Percentiles rank a stretch among this genome's conserved stretches.
Evolutionary conservation across 257 asterid genomes (phyloP).

Genomic region (Salvia hispanica): DNA sequence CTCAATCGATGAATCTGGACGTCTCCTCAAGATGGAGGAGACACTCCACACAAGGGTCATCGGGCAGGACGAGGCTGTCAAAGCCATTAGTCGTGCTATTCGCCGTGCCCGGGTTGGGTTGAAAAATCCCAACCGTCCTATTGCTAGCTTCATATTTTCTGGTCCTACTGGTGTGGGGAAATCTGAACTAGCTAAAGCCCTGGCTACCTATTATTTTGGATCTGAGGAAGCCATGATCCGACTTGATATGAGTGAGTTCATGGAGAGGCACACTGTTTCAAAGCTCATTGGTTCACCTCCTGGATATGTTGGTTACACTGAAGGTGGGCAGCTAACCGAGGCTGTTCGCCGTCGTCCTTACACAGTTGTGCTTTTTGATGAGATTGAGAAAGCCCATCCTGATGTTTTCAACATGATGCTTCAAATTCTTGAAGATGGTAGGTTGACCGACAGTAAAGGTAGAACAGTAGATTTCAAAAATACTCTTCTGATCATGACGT

Average conservation of each 20-base stretch:
- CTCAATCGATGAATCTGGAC: conserved; percentile 84
- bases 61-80: conserved; percentile 85
- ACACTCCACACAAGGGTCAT: conserved; percentile 74
- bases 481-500: conserved; percentile 82
- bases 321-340: conserved; percentile 86
- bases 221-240: conserved; percentile 84
- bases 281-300: conserved; percentile 90
- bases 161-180: conserved; percentile 97
- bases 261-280: conserved; percentile 83
- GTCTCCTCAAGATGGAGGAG: conserved; percentile 96
- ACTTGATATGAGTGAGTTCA: conserved; percentile 92
- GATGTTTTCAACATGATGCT: conserved; percentile 83
- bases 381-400: conserved; percentile 84
- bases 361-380: conserved; percentile 73
- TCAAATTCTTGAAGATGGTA: conserved; percentile 84
- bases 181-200: conserved; percentile 73
- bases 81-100: conserved; percentile 75
- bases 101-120: conserved; percentile 91
- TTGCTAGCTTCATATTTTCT: conserved; percentile 80
- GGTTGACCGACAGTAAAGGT: conserved; percentile 85
- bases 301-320: conserved; percentile 77
- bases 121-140: conserved; percentile 74
- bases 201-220: conserved; percentile 81
- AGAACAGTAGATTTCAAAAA: conserved; percentile 78
- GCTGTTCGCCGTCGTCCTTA: conserved; percentile 77